Conservation (phyloP, 805 yeast genomes). For the Saccharomyces kudriavzevii region DNA sequence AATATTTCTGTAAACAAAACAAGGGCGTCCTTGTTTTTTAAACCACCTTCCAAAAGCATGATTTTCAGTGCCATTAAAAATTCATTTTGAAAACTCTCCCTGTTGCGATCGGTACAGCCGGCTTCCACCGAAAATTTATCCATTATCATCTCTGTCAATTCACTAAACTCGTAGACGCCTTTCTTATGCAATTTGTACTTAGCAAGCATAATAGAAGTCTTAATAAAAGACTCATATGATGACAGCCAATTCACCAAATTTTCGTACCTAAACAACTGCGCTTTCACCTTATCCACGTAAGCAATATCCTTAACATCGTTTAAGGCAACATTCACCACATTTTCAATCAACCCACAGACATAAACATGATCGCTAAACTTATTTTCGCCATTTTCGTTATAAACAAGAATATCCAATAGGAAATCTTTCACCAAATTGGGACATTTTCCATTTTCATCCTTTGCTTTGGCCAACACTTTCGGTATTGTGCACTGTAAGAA, state of each 20-base stretch:
- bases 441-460: conserved; percentile 56
- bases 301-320: conserved; percentile 29
- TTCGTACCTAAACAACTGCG: conserved; percentile 65
- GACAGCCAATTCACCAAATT: conserved; percentile 85
- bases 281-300: conserved; percentile 42
- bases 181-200: conserved; percentile 50
- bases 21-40: conserved; percentile 54
- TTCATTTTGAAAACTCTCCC: conserved; percentile 38
- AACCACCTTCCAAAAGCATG: conserved; percentile 64
- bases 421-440: conserved; percentile 53
- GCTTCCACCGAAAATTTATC: conserved; percentile 36
- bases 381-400: conserved; percentile 79
- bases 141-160: conserved; percentile 44
- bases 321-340: conserved; percentile 39
- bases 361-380: conserved; percentile 67
- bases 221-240: conserved; percentile 43
- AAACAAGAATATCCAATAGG: conserved; percentile 62
- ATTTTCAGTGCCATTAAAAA: conserved; percentile 65
- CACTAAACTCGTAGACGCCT: conserved; percentile 44
- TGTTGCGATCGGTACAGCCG: conserved; percentile 27
- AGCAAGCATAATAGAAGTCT: conserved; percentile 47
- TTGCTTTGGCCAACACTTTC: conserved; percentile 47
- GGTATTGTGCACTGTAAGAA: conserved; percentile 68
- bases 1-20: conserved; percentile 52
- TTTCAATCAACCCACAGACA: conserved; percentile 46